These are phyloP conservation scores for Colletotrichum brevisporum DNA, from an alignment of 2,329 filamentous ascomycete species.

Conservation along the genomic window DNA sequence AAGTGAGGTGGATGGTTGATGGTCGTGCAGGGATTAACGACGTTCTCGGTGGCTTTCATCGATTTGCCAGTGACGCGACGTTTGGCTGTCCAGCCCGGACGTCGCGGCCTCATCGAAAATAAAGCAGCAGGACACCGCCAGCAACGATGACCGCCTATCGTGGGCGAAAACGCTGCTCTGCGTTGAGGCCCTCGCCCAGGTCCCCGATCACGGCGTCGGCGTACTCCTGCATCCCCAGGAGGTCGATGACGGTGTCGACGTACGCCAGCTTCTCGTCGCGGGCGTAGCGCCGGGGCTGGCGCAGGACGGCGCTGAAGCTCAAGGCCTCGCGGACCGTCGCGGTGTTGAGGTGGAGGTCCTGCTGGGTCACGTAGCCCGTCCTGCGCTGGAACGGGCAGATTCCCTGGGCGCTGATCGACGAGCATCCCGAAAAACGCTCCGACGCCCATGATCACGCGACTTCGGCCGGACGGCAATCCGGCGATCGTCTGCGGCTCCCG, in stretches of 20 bases:
- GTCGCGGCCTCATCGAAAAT: too few species aligned
- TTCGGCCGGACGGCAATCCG: too few species aligned
- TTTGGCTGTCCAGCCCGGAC: slow-evolving; percentile 81
- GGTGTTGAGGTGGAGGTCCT: slow-evolving; percentile 61
- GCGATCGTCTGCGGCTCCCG: slow-evolving; percentile 57
- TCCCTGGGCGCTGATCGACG: too few species aligned
- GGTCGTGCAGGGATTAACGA: too few species aligned
- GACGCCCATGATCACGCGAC: slow-evolving; percentile 77
- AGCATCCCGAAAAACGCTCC: too few species aligned
- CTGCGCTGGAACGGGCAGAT: slow-evolving; percentile 79
- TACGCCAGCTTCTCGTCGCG: slow-evolving; percentile 46
- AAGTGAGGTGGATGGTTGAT: slow-evolving; percentile 40
- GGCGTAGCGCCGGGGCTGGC: slow-evolving; percentile 73
- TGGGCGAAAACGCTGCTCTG: slow-evolving; percentile 70
- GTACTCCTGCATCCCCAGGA: slow-evolving; percentile 68
- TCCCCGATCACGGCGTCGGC: slow-evolving; percentile 79
- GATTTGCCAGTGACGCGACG: too few species aligned
- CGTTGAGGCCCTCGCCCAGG: slow-evolving; percentile 68
- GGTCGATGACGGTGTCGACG: slow-evolving; percentile 48
- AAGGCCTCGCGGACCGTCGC: slow-evolving; percentile 72
- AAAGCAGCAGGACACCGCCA: too few species aligned
- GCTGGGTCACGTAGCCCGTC: slow-evolving; percentile 77
- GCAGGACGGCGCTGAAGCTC: slow-evolving; percentile 76
- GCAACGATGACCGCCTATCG: too few species aligned
- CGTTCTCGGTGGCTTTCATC: too few species aligned